Evolutionary conservation across 352 stramenopile genomes (phyloP).

Genomic region (Pythium folliculosum): DNA sequence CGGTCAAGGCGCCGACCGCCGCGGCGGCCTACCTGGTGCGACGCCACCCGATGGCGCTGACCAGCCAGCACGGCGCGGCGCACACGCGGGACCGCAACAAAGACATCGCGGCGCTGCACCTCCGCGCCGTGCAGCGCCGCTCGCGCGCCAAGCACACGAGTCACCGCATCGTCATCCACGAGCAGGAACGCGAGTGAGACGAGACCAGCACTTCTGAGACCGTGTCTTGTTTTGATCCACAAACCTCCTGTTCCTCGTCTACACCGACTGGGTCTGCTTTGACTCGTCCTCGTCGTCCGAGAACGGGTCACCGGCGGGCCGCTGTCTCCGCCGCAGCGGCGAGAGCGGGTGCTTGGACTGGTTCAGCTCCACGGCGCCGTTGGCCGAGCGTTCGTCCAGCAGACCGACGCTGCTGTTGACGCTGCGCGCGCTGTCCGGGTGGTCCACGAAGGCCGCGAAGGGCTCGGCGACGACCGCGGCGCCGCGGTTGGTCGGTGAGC

Average conservation of each 20-base stretch:
- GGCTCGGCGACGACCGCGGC: not conserved
- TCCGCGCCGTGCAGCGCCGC: slow-evolving; percentile 56
- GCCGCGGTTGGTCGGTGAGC: slow-evolving; percentile 40
- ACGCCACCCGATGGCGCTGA: not conserved
- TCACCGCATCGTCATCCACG: slow-evolving; percentile 35
- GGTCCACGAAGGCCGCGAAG: slow-evolving; percentile 14
- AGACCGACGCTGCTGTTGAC: slow-evolving; percentile 39
- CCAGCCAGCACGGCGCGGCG: not conserved
- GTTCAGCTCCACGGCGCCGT: slow-evolving; percentile 2
- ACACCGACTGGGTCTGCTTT: slow-evolving; percentile 36
- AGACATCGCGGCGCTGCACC: slow-evolving; percentile 62
- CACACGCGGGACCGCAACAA: slow-evolving; percentile 54
- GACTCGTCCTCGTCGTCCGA: slow-evolving; percentile 29
- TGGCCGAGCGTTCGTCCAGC: slow-evolving; percentile 3
- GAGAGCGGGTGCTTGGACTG: slow-evolving; percentile 36
- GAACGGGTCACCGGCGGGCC: slow-evolving; percentile 24
- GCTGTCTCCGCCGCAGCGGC: slow-evolving; percentile 39
- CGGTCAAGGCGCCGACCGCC: slow-evolving; percentile 10
- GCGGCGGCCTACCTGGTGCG: not conserved
- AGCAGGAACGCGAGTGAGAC: slow-evolving; percentile 29
- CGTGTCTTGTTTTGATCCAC: no score
- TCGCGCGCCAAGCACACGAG: slow-evolving; percentile 40
- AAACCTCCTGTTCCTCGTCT: not conserved
- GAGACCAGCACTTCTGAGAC: not conserved
- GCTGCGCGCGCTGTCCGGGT: slow-evolving; percentile 45